These are phyloP conservation scores for Hypoxylon lienhwacheense DNA, from an alignment of 495 filamentous ascomycete genomes.

Conservation along the genomic window DNA sequence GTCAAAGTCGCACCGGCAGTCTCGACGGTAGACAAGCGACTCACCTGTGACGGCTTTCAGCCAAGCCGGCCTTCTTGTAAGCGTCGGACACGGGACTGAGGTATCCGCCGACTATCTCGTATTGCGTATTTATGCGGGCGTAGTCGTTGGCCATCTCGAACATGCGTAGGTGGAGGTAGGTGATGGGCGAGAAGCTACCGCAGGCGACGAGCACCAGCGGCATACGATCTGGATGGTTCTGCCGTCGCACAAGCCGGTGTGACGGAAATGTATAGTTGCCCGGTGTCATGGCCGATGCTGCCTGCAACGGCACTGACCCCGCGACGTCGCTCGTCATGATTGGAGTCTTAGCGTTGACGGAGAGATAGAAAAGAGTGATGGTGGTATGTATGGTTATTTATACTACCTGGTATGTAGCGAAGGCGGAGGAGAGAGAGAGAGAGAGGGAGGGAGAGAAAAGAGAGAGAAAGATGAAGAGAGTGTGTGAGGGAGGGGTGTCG, in stretches of 20 bases:
- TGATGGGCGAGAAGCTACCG: slow-evolving; percentile 86
- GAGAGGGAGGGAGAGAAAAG: too few relatives aligned
- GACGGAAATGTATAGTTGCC: slow-evolving; percentile 72
- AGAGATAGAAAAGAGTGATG: too few relatives aligned
- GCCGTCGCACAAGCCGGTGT: slow-evolving; percentile 66
- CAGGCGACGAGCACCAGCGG: slow-evolving; percentile 86
- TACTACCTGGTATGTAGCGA: too few relatives aligned
- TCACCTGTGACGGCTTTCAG: slow-evolving; percentile 70
- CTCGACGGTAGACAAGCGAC: slow-evolving; percentile 5
- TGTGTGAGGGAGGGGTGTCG: too few relatives aligned
- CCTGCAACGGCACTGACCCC: slow-evolving; percentile 22
- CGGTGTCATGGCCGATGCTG: slow-evolving; percentile 38
- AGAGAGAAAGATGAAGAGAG: too few relatives aligned
- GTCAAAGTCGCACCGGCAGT: background rate
- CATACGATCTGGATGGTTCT: slow-evolving; percentile 68
- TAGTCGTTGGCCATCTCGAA: slow-evolving; percentile 63
- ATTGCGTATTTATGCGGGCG: slow-evolving; percentile 69
- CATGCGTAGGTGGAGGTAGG: slow-evolving; percentile 89
- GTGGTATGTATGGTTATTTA: too few relatives aligned
- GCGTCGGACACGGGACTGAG: slow-evolving; percentile 60
- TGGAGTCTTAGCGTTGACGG: too few relatives aligned
- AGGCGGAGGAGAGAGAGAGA: too few relatives aligned
- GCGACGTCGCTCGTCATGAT: slow-evolving; percentile 27
- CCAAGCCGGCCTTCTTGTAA: slow-evolving; percentile 89
- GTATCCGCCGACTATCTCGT: slow-evolving; percentile 80